Base-by-base conservation (phyloP, 2,329 filamentous ascomycete genomes). In the Stagonosporopsis cucurbitacearum region DNA sequence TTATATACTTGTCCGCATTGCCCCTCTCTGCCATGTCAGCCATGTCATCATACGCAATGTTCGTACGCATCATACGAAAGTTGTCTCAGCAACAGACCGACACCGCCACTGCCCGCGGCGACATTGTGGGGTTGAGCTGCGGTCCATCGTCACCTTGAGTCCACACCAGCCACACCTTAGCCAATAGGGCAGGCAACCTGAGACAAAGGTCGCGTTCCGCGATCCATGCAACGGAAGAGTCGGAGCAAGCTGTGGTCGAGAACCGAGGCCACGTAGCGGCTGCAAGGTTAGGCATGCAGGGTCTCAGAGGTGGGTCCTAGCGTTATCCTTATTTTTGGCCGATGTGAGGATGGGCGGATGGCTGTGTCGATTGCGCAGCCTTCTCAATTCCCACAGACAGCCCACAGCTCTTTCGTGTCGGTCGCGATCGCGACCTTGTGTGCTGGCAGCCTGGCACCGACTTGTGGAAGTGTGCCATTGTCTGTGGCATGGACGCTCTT, bases 81-180 rank as follows among this genome's bases (percentile, higher is more conserved):
- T 51, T 56, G 53, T 56, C 53, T 51, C 47, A 56, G 42, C 53
- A 56, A 56, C 53, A 39, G 28, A 28, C 42, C 49, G 54, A 57
- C 54, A 57, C 54, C 50, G 54, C 54, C 54, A 57, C 54, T 50
- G 36, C 46, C 49, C 8, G 45, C 54, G 49, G 43, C 44, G 33
- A 51, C 47, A 43, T 56, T 51, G 54, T 53, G 54, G 49, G 50
- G 54, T 50, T 23, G 28, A 46, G 30, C 49, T 40, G 54, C 45
- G 45, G 12, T 45, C 17, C 44, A 45, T 50, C 40, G 45, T 50
- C 48, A 40, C 39, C 45, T 43, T 11, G n/a, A 52, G 44, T 49
- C 54, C 49, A 57, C 44, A 22, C 46, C 54, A 57, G 54, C 54
- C 54, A 57, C 54, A 57, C 11, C 39, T 53, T 39, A 23, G 30